phyloP scores from a whole-genome alignment of 495 filamentous ascomycete species.

The Lineolata rhizophorae region DNA sequence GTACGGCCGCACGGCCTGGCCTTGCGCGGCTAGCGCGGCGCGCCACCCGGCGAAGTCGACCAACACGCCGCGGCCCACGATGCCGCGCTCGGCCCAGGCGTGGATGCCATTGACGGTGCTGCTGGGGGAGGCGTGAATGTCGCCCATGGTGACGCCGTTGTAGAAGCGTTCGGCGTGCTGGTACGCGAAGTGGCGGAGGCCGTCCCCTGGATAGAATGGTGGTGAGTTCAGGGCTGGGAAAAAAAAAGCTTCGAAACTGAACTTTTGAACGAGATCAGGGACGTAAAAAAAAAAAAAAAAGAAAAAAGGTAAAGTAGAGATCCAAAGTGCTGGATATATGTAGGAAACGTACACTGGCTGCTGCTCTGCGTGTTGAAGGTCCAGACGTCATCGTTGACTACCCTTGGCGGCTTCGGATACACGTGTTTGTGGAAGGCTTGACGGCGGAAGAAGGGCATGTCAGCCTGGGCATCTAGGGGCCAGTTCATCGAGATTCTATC shows the following conservation, averaged over 20 bases:
- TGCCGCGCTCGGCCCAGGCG: conserved; percentile 21
- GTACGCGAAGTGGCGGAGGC: conserved; percentile 13
- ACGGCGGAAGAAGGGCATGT: conserved; percentile 17
- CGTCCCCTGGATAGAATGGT: conserved; percentile 7
- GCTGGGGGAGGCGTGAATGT: conserved; percentile 25
- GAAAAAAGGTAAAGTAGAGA: too few relatives aligned
- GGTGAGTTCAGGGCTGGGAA: too few relatives aligned
- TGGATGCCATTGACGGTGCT: conserved; percentile 25
- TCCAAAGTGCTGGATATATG: too few relatives aligned
- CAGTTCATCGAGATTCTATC: conserved; percentile 17
- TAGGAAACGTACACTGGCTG: conserved; percentile 12
- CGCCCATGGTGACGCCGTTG: conserved; percentile 32
- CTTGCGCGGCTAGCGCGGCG: too few relatives aligned
- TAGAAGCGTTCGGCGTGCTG: conserved; percentile 30
- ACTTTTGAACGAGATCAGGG: too few relatives aligned
- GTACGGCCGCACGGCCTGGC: conserved; percentile 13
- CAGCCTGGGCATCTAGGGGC: conserved; percentile 16
- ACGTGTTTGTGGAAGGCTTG: conserved; percentile 18
- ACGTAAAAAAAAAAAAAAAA: too few relatives aligned
- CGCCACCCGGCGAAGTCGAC: conserved; percentile 21
- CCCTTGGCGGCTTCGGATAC: conserved; percentile 13
- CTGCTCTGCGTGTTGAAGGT: conserved; percentile 18
- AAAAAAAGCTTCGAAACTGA: too few relatives aligned
- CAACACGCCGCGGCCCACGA: conserved; percentile 26
- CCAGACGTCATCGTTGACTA: conserved; percentile 21